Evolutionary conservation across 1,284 basidiomycete genomes (phyloP), one percentile per base, ranked within the genome.

Genomic region (Puccinia horiana): DNA sequence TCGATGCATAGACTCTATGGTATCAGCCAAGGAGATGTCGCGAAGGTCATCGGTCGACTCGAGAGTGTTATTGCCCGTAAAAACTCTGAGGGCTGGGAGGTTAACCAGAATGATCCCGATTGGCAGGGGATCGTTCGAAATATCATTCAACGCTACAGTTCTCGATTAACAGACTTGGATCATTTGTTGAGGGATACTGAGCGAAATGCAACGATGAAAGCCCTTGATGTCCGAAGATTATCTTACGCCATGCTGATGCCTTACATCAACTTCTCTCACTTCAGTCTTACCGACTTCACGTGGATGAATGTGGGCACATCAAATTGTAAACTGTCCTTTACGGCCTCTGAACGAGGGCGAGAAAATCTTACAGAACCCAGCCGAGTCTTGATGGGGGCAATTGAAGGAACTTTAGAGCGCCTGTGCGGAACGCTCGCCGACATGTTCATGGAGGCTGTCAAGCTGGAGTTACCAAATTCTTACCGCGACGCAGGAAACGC

Each of bases 181-280:
- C 35, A 35, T 40, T 40, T 56, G 49, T 32, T 74, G 35, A 40
- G 52, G 40, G 47, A 52, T 52, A 16, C 1, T 3, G 72, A 74
- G n/a, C 26, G 26, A 47, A 74, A 37, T 40, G 35, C 52, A 35
- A 40, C 49, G 35, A 52, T 23, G 42, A 44, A 70, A 70, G 76
- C 63, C 37, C 49, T 69, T 23, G 63, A 79, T 35, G 65, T 70
- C 16, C 42, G 76, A 23, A 35, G 63, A 40, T 54, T 52, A 16
- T 69, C 49, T n/a, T 79, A 79, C 35, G 61, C 29, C 14, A 67
- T 79, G 63, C 65, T 79, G 23, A 79, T 79, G 76, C 76, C 63
- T 26, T 79, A 49, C 47, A 20, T 69, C 6, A 42, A 70, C 49
- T 76, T 76, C 32, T 76, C 75, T 16, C 20, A 61, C 40, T 76